Conservation (phyloP, 129 eudicot species). For the Logfia minima region DNA sequence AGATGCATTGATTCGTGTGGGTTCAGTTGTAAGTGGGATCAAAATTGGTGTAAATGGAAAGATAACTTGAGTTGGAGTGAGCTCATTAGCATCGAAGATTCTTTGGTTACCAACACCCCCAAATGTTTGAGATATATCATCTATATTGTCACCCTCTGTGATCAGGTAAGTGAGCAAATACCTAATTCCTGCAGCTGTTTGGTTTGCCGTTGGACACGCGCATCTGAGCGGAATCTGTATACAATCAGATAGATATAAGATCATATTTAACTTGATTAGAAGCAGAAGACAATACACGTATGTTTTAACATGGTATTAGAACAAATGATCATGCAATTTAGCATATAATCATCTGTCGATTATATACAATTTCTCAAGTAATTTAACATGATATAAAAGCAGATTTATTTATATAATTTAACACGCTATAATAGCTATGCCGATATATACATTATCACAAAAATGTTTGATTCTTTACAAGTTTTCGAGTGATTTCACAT, state of each 20-base stretch:
- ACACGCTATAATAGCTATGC: too few species aligned
- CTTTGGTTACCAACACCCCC: conserved; percentile 29
- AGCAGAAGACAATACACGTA: neutral
- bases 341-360: too few species aligned
- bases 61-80: neutral
- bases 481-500: too few species aligned
- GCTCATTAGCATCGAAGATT: conserved; percentile 56
- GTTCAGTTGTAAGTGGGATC: conserved; percentile 53
- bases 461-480: too few species aligned
- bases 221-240: conserved; percentile 55
- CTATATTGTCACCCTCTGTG: conserved; percentile 25
- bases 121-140: conserved; percentile 35
- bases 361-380: too few species aligned
- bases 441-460: too few species aligned
- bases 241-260: neutral
- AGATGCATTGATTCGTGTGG: conserved; percentile 27
- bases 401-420: too few species aligned
- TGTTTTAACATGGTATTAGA: too few species aligned
- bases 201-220: conserved; percentile 69
- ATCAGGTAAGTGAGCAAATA: conserved; percentile 58
- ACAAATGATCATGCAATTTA: too few species aligned
- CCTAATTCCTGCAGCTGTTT: conserved; percentile 45
- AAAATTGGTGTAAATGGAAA: conserved; percentile 63
- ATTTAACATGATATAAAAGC: too few species aligned
- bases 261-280: neutral